Conservation (phyloP, 768 basidiomycete species). For the Saitozyma podzolica region DNA sequence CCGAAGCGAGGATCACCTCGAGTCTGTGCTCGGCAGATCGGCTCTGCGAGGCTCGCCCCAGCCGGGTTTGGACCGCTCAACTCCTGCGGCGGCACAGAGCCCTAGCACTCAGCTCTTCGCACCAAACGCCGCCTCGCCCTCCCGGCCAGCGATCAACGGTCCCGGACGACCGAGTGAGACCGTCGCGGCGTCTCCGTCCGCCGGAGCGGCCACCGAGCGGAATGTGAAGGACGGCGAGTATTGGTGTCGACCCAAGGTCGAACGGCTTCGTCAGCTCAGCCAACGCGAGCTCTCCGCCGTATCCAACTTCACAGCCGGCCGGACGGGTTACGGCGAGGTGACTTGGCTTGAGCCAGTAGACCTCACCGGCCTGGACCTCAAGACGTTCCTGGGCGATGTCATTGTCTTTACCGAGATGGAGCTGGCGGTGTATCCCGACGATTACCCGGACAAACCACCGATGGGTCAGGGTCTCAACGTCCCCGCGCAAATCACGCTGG, state of each 20-base stretch:
- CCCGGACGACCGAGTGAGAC: too few relatives aligned
- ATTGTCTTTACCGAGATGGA: constrained; percentile 88
- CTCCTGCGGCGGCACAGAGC: constrained; percentile 12
- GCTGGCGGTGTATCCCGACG: constrained; percentile 89
- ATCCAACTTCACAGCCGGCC: constrained; percentile 77
- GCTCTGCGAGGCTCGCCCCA: constrained; percentile 28
- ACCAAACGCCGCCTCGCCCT: constrained; percentile 5
- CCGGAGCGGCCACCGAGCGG: constrained; percentile 1
- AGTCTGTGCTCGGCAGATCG: constrained; percentile 41
- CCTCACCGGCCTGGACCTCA: constrained; percentile 79
- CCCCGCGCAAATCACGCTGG: constrained; percentile 70
- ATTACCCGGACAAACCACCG: constrained; percentile 80
- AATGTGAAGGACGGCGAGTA: constrained; percentile 75
- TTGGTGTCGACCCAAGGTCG: constrained; percentile 78
- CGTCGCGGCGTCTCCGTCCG: background rate
- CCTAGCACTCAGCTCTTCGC: constrained; percentile 26
- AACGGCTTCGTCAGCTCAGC: constrained; percentile 67
- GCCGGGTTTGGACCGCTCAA: constrained; percentile 4
- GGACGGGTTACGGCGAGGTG: constrained; percentile 88
- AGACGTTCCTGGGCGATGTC: constrained; percentile 79
- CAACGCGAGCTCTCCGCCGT: constrained; percentile 74
- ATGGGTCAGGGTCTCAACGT: constrained; percentile 87
- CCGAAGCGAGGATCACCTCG: constrained; percentile 37
- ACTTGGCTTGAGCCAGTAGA: constrained; percentile 74
- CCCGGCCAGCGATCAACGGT: constrained; percentile 1